Conservation (phyloP, 192 early-diverging fungal genomes). For the Oehlia diaphana region DNA sequence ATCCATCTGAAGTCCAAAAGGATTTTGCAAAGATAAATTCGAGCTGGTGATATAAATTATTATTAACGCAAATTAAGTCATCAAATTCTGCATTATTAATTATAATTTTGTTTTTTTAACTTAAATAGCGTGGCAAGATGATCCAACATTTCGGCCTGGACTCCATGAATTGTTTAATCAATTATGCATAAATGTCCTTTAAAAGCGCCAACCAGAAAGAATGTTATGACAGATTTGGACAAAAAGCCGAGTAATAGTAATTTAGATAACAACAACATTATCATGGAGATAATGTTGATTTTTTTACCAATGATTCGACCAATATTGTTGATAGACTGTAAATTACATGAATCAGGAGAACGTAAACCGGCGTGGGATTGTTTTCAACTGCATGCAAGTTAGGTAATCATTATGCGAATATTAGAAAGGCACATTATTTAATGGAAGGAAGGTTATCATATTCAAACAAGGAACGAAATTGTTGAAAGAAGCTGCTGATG, state of each 20-base stretch:
- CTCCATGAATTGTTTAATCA: too few relatives aligned
- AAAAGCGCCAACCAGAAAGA: not conserved
- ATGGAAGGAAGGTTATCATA: constrained; percentile 19
- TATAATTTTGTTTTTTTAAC: not conserved
- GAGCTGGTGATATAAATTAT: constrained; percentile 1
- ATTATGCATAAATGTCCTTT: too few relatives aligned
- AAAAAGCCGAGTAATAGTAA: not conserved
- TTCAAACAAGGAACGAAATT: constrained; percentile 14
- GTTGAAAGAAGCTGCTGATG: constrained; percentile 28
- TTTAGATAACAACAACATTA: not conserved
- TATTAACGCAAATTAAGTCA: not conserved
- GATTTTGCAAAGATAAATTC: constrained; percentile 9
- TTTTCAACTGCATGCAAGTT: constrained; percentile 20
- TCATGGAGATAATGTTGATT: not conserved
- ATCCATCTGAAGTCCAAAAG: not conserved
- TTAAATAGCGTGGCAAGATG: constrained; percentile 5
- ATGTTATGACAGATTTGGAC: not conserved
- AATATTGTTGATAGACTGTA: constrained; percentile 20
- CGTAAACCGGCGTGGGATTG: constrained; percentile 12
- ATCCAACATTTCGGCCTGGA: too few relatives aligned
- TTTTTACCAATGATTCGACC: too few relatives aligned
- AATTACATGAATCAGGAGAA: constrained; percentile 2
- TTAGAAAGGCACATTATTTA: constrained; percentile 29
- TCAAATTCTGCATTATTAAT: too few relatives aligned
- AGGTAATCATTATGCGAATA: constrained; percentile 18